A percentile compares a stretch with the other conserved stretches of the same genome.
Conservation (phyloP, 2,329 filamentous ascomycete species). For the Hypoxylon sp. region DNA sequence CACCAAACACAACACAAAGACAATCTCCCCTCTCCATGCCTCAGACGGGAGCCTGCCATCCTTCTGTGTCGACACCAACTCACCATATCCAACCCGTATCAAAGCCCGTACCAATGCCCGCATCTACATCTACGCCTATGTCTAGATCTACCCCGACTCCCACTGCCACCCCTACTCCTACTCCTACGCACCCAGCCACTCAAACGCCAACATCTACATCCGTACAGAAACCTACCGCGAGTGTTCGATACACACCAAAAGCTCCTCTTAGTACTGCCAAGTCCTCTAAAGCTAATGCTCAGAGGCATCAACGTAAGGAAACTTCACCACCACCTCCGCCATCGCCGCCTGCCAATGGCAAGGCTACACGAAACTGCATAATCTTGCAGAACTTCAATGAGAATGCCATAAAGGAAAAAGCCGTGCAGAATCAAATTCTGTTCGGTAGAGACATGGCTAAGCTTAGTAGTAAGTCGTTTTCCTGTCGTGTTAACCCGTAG, state of each 20-base stretch:
- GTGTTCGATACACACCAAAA: conserved; percentile 41
- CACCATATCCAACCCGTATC: conserved; percentile 27
- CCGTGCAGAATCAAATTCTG: conserved; percentile 71
- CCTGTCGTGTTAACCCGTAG: not conserved
- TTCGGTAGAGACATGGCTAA: conserved; percentile 73
- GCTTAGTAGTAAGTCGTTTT: conserved; percentile 64
- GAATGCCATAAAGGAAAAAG: conserved; percentile 68
- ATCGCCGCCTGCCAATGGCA: conserved; percentile 60
- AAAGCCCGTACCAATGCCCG: conserved; percentile 14
- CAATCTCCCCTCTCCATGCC: conserved; percentile 57
- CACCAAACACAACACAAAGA: conserved; percentile 60
- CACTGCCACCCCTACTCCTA: conserved; percentile 29
- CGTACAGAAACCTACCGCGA: conserved; percentile 16
- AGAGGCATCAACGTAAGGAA: conserved; percentile 49
- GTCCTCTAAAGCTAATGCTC: conserved; percentile 45
- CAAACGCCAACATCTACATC: conserved; percentile 37
- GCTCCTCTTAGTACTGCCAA: conserved; percentile 45
- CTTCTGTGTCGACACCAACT: conserved; percentile 20
- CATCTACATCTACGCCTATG: conserved; percentile 31
- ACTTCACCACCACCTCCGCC: conserved; percentile 52
- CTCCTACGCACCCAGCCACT: conserved; percentile 21
- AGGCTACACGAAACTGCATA: conserved; percentile 71
- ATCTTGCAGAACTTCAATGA: conserved; percentile 74
- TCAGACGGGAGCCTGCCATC: conserved; percentile 48
- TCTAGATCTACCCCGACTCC: conserved; percentile 20